Base-by-base conservation (phyloP, 176 grass and related monocot species). In the Hordeum marinum region DNA sequence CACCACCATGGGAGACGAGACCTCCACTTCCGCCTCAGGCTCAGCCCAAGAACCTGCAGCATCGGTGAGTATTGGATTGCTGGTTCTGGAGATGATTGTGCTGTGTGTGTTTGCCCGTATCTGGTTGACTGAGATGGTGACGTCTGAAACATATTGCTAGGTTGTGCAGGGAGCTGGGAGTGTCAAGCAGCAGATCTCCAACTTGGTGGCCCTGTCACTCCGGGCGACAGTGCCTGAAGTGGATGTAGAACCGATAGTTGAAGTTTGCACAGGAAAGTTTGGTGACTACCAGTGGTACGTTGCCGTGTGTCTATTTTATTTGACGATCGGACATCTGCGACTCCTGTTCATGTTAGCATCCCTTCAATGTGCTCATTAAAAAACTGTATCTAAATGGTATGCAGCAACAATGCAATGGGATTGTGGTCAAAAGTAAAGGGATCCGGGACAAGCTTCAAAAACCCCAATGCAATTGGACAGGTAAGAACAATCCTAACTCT, bases 361-460 rank as follows among this genome's bases (percentile, higher is more conserved):
- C 20, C 20, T 82, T 83, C 17, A 23, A 32, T 74, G 11, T 77
- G 52, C 72, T 88, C 39, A 24, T 78, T 15, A 69, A 42, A 12
- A 41, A 54, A 61, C 59, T 68, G 3, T 58, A 78, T 12, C 32
- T 64, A 60, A 88, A 67, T 37, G 6, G 58, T 86, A 35, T 85
- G 85, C 86, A 99, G 97, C 72, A 99, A 99, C 55, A 99, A 99
- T 74, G 97, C 94, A 4, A 99, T 99, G 97, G 90, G 93, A 27
- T 65, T 99, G 40, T 99, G 97, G 97, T 94, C 94, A 68, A 95
- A 78, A 89, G 82, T 96, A 83, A 99, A 88, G 90, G 97, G 94
- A 73, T 94, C 92, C 12, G 78, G 90, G 48, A 91, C 91, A 52
- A 90, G 93, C 59, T 99, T 99, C 59, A 94, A 77, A 86, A 99